These are phyloP conservation scores for Hemisphaericaspora xylofermentans DNA, from an alignment of 1,139 yeast species.

Conservation along the genomic window DNA sequence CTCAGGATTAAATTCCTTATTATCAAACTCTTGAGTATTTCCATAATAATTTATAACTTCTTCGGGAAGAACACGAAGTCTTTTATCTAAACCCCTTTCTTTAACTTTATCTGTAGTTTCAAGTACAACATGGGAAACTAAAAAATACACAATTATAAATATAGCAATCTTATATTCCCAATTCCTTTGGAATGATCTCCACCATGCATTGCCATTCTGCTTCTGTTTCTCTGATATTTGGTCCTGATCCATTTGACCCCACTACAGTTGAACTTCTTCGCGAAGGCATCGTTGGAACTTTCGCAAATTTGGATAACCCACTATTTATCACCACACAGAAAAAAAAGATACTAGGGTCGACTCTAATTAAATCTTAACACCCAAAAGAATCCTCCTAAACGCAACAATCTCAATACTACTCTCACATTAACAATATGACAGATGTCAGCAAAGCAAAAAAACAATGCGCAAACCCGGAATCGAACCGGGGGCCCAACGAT, in stretches of 20 bases:
- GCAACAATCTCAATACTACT: too few species aligned
- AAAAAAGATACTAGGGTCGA: too few species aligned
- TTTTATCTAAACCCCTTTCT: constrained; percentile 15
- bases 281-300: not conserved
- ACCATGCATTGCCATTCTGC: not conserved
- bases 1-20: constrained; percentile 10
- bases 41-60: constrained; percentile 20
- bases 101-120: constrained; percentile 15
- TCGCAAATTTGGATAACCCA: not conserved
- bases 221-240: not conserved
- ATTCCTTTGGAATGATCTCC: constrained; percentile 13
- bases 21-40: constrained; percentile 8
- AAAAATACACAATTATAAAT: constrained; percentile 23
- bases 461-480: constrained; percentile 19
- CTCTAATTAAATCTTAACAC: too few species aligned
- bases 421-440: too few species aligned
- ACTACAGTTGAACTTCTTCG: not conserved
- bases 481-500: constrained; percentile 16
- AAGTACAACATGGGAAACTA: constrained; percentile 17
- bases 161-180: constrained; percentile 29
- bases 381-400: not conserved
- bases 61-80: constrained; percentile 24
- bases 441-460: too few species aligned
- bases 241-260: not conserved
- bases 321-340: not conserved